Conservation (phyloP, 208 protist species). For the Trypanosoma brucei region DNA sequence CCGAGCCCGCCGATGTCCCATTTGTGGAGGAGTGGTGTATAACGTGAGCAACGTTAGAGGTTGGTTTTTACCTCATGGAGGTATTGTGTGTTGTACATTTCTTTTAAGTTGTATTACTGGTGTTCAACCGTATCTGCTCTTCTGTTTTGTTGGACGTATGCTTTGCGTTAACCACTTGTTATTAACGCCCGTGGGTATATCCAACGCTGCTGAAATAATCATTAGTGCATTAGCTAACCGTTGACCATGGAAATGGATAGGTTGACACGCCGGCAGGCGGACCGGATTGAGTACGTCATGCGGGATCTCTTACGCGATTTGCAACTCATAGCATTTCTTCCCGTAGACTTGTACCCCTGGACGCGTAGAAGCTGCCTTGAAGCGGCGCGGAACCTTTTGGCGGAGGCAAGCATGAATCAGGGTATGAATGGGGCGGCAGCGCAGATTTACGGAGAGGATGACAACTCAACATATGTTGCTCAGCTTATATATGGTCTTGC, state of each 20-base stretch:
- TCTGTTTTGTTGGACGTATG: too few species aligned
- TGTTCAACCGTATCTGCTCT: too few species aligned
- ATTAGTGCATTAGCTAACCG: background rate
- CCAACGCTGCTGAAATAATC: background rate
- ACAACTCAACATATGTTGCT: slow-evolving; percentile 39
- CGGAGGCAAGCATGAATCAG: slow-evolving; percentile 1
- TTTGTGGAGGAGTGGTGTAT: too few species aligned
- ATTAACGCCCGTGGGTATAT: background rate
- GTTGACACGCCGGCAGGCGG: slow-evolving; percentile 73
- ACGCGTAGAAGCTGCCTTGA: slow-evolving; percentile 52
- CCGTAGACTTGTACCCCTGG: slow-evolving; percentile 59
- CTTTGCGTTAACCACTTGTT: too few species aligned
- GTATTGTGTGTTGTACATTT: background rate
- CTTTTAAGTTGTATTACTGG: background rate
- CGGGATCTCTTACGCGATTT: slow-evolving; percentile 66
- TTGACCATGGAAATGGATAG: slow-evolving; percentile 77
- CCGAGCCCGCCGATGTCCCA: too few species aligned
- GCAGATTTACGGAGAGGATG: background rate
- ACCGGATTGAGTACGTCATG: slow-evolving; percentile 71
- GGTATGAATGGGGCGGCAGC: slow-evolving; percentile 16
- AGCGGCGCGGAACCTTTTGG: slow-evolving; percentile 12
- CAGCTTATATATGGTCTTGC: slow-evolving; percentile 32
- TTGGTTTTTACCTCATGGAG: background rate
- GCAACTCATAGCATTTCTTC: slow-evolving; percentile 56
- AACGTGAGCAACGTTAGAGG: too few species aligned